Base-by-base conservation (phyloP, 331 rosid genomes). In the Pyracantha coccinea region DNA sequence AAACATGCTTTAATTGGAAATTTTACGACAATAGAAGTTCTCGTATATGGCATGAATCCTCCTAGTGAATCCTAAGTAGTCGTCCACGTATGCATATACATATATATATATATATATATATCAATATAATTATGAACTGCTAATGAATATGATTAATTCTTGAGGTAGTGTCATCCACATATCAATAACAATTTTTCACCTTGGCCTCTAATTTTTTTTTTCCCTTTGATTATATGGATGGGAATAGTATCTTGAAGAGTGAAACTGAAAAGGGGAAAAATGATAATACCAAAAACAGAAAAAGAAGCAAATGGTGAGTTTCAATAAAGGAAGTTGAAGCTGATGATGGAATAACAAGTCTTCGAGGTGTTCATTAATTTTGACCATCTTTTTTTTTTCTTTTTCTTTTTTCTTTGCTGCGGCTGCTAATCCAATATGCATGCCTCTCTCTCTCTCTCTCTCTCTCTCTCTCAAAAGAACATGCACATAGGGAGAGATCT, bases 301-400 rank as follows among this genome's bases (percentile, higher is more conserved):
- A 79, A 83, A 78, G 85, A 78, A 79, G 79, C 77, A 87, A 84
- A 83, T 90, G 91, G 95, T 65, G 91, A 88, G 91, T 88, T 91
- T 91, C 97, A 91, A 91, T 91, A 89, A 91, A 91, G 93, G 80
- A 69, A 85, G 81, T 41, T 68, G 86, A 83, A 83, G 87, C 81
- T 85, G 83, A 87, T 82, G 89, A 86, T 86, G 90, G 88, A 88
- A 89, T 73, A 81, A 70, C 89, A 81, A 87, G 94, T 84, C 87
- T 87, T 90, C 83, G 90, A 83, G 97, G 87, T 57, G 71, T 64
- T 71, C 63, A 72, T 47, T 78, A 80, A 94, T 92, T 93, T 92
- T 90, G 92, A 87, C 97, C 96, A 83, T 85, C 89, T 85, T 85
- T 86, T 77, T 81, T 75, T 79, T 80, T 84, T 70, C 62, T 41